Conservation (phyloP, 352 stramenopile genomes). For the Phytopythium chamaehyphon region DNA sequence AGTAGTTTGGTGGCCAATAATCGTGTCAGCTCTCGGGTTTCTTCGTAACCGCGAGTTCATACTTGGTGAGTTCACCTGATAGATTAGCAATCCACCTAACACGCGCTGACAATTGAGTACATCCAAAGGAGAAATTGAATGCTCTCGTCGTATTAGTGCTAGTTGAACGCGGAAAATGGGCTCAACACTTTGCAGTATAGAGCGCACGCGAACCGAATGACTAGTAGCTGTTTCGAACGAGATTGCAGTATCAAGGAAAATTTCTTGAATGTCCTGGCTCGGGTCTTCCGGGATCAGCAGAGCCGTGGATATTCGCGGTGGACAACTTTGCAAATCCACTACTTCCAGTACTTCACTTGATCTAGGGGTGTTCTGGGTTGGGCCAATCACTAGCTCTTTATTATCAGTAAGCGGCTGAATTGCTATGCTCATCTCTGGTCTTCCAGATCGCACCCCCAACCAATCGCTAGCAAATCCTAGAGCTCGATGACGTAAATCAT, state of each 20-base stretch:
- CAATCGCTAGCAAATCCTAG: no score
- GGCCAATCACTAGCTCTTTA: no score
- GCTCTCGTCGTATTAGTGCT: background rate
- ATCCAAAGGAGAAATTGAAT: background rate
- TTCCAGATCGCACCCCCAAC: no score
- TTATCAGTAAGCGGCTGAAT: no score
- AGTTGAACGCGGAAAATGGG: conserved; percentile 3
- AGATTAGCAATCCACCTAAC: background rate
- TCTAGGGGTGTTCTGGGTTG: no score
- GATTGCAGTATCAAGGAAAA: background rate
- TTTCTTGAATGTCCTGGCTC: background rate
- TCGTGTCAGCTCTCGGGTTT: no score
- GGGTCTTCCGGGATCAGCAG: conserved; percentile 3
- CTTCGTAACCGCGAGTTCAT: no score
- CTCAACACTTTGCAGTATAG: background rate
- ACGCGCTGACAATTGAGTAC: background rate
- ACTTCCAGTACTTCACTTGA: no score
- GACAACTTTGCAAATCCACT: background rate
- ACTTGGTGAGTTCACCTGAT: background rate
- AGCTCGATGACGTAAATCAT: no score
- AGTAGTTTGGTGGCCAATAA: no score
- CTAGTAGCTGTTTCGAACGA: background rate
- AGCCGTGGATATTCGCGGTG: background rate
- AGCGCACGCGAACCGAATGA: background rate
- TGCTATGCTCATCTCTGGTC: no score